Evolutionary conservation across 140 eudicot genomes (phyloP).

Genomic region (Ambrosia hybrid): DNA sequence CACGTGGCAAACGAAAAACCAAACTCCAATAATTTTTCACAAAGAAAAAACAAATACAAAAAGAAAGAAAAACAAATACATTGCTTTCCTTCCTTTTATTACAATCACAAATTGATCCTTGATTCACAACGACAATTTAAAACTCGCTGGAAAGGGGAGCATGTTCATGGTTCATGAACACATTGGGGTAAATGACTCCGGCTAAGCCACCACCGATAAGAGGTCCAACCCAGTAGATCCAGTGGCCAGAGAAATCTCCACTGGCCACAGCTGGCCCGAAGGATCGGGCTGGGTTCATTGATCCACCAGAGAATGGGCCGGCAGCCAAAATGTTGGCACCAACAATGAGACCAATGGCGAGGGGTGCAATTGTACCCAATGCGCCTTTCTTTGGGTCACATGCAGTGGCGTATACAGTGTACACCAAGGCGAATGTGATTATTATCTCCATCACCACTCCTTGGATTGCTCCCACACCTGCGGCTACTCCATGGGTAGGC

Average conservation of each 20-base stretch:
- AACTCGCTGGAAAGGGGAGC: constrained; percentile 38
- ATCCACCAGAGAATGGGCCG: constrained; percentile 57
- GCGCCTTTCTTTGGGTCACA: constrained; percentile 62
- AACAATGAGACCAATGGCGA: constrained; percentile 57
- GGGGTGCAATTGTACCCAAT: constrained; percentile 55
- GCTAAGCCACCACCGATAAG: constrained; percentile 56
- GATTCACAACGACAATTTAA: constrained; percentile 12
- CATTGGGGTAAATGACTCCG: constrained; percentile 45
- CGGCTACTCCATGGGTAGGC: constrained; percentile 43
- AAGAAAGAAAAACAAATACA: constrained; percentile 24
- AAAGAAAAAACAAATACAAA: constrained; percentile 16
- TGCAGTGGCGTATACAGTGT: constrained; percentile 55
- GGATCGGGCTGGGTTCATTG: constrained; percentile 62
- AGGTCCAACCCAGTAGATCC: constrained; percentile 67
- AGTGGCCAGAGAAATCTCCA: constrained; percentile 43
- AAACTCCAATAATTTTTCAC: constrained; percentile 22
- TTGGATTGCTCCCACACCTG: constrained; percentile 40
- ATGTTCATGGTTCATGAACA: constrained; percentile 46
- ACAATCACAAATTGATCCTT: constrained; percentile 16
- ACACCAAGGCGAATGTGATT: constrained; percentile 55
- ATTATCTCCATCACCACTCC: constrained; percentile 55
- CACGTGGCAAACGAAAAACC: background rate
- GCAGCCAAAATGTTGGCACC: constrained; percentile 62
- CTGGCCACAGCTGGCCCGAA: constrained; percentile 53
- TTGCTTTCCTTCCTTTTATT: constrained; percentile 35